Evolutionary conservation across 805 yeast genomes (phyloP), one percentile per base, ranked within the genome.

Genomic region (Cyberlindnera misumaiensis): DNA sequence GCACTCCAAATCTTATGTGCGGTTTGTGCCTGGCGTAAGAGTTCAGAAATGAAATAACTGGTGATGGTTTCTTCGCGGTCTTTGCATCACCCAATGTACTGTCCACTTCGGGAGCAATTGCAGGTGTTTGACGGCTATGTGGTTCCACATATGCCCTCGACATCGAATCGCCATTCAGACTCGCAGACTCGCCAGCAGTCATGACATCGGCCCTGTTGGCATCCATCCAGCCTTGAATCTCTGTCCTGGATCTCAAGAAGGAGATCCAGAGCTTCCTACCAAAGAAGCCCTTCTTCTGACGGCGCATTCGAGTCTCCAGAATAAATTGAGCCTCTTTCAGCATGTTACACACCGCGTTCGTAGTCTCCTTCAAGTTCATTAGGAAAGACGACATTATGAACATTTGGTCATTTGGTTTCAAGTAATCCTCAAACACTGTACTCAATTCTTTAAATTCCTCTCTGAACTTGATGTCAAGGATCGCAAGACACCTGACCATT

Each of bases 361-460:
- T 55, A 17, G 60, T 53, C 42, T 68, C 68, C 44, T 70, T 64
- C 32, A 69, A 56, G 46, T 73, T 73, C 56, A 72, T 61, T 17
- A 73, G 40, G 48, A 72, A 73, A 0, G 76, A 70, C 1, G 77
- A 70, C 4, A 73, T 39, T 12, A 73, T 46, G 43, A 73, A 73
- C 58, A 69, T 63, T 45, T 72, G 74, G 41, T 72, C 77, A 36
- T 68, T 62, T 10, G 77, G 75, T 6, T 15, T 30, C 3, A 70
- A 46, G 20, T 59, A 49, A 30, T 60, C 59, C 12, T 53, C 52
- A 17, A 49, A 42, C 28, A 46, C 49, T 7, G 46, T 14, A 28
- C 32, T 38, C 37, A 56, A 46, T 11, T 43, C 47, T 11, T 57
- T 52, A 34, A 70, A 46, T 38, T 64, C 63, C 18, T 56, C 53